These are phyloP conservation scores for Pythium sukuiense DNA, from an alignment of 352 stramenopile genomes.

Conservation along the genomic window DNA sequence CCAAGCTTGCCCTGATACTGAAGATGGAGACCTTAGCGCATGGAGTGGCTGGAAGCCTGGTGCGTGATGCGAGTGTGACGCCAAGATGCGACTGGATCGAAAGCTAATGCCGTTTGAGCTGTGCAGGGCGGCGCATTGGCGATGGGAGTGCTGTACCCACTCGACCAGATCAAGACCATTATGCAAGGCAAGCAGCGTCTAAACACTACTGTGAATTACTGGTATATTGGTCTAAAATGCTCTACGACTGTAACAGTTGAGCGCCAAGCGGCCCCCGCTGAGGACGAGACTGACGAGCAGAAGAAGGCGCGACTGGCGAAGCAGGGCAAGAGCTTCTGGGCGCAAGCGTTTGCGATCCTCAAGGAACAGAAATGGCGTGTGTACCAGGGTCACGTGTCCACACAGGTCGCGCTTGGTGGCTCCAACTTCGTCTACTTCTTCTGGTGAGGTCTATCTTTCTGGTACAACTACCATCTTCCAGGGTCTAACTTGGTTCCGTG, in stretches of 20 bases:
- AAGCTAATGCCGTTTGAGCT: background rate
- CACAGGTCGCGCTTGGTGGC: constrained; percentile 67
- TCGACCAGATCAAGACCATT: constrained; percentile 87
- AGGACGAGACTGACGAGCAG: constrained; percentile 18
- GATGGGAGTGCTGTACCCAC: constrained; percentile 79
- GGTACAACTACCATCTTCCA: too few species aligned
- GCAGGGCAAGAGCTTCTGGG: constrained; percentile 38
- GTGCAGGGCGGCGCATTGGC: constrained; percentile 64
- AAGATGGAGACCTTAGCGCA: constrained; percentile 68
- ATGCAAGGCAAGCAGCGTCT: constrained; percentile 54
- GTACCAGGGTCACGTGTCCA: constrained; percentile 78
- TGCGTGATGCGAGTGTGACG: constrained; percentile 26
- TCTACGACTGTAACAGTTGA: constrained; percentile 18
- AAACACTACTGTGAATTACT: background rate
- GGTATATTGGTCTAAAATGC: background rate
- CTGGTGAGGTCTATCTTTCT: constrained; percentile 37
- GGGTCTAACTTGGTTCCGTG: background rate
- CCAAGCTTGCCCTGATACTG: too few species aligned
- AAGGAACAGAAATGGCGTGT: constrained; percentile 67
- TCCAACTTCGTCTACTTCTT: constrained; percentile 92
- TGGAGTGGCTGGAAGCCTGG: constrained; percentile 60
- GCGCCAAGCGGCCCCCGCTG: constrained; percentile 14
- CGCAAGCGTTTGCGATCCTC: constrained; percentile 51
- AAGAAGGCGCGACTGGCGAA: constrained; percentile 10
- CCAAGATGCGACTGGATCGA: background rate